Base-by-base conservation (phyloP, 2,329 filamentous ascomycete genomes). In the Emergomyces africanus region DNA sequence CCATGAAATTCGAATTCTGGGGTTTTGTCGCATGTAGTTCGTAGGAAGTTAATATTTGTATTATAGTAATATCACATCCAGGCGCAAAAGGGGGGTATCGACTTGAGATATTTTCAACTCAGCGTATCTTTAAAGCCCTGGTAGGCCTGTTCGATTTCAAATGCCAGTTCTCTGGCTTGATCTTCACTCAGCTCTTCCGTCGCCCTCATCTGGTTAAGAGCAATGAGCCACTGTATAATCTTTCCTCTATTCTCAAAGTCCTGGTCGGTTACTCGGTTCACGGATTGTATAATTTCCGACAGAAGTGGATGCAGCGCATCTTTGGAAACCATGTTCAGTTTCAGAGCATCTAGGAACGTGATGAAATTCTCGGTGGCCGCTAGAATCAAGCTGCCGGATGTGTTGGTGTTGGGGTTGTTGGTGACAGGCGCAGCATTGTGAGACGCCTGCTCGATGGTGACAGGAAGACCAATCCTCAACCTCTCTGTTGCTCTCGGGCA, bases 321-420 rank as follows among this genome's bases (percentile, higher is more conserved):
- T 70, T 99, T 99, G 54, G 92, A 92, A 12, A 95, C 80, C 68
- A 97, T 84, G 50, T 92, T 91, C 58, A 99, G 83, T 70, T 91
- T 91, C 66, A 99, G 81, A 18, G 94, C 95, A 70, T 99, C 94
- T 57, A 99, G 82, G 70, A 99, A 92, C 0, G 94, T 99, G 73
- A 99, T 99, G 72, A 99, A 99, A 72, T 96, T 95, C 73, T 99
- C 91, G 0, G 92, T 97, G 1, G 94, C 94, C 64, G 92, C 86
- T 48, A 95, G 78, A 60, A 97, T 95, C 41, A 96, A 75, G 50
- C 77, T 80, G 44, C 81, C 81, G n/a, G 81, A 81, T 54, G 71
- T 69, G 55, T 73, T 69, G 51, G 66, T 62, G 66, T 63, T 64
- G 23, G 67, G 60, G 41, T 63, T 63, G 39, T 63, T 63, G 59